These are phyloP conservation scores for Syncephalastrum monosporum DNA, from an alignment of 371 early-diverging fungal genomes.

Conservation along the genomic window DNA sequence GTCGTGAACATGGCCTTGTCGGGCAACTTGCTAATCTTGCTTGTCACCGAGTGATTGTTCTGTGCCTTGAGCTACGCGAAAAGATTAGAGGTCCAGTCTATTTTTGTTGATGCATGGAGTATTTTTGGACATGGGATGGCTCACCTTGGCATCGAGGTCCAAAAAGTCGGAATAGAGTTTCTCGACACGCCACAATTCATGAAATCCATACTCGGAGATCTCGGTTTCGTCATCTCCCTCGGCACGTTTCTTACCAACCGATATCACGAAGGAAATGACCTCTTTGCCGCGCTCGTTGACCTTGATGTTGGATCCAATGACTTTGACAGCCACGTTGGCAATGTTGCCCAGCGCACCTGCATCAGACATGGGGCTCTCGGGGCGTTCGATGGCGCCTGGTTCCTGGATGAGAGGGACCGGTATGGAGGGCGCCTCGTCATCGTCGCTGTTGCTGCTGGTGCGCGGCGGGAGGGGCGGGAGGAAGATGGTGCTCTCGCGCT, in stretches of 20 bases:
- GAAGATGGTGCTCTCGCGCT: conserved; percentile 7
- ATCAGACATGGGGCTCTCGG: neutral
- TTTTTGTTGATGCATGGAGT: no score
- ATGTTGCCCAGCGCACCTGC: neutral
- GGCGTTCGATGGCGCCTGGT: conserved; percentile 4
- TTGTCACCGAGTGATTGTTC: conserved; percentile 42
- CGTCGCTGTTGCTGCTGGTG: neutral
- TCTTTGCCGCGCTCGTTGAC: conserved; percentile 79
- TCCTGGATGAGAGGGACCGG: conserved; percentile 10
- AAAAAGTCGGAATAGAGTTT: conserved; percentile 86
- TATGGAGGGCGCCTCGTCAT: neutral
- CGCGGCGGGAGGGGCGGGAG: conserved; percentile 3
- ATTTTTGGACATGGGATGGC: neutral
- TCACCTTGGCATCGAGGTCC: conserved; percentile 72
- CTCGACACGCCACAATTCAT: conserved; percentile 78
- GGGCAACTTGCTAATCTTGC: conserved; percentile 72
- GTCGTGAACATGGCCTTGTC: conserved; percentile 79
- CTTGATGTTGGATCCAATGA: conserved; percentile 74
- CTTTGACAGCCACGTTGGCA: conserved; percentile 27
- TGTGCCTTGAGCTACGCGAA: conserved; percentile 48
- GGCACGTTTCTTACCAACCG: conserved; percentile 29
- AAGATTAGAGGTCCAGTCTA: neutral
- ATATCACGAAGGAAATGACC: conserved; percentile 59
- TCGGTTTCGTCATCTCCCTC: conserved; percentile 20
- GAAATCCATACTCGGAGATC: no score